Conservation (phyloP, 1,139 yeast species). For the Kodamaea arcana region DNA sequence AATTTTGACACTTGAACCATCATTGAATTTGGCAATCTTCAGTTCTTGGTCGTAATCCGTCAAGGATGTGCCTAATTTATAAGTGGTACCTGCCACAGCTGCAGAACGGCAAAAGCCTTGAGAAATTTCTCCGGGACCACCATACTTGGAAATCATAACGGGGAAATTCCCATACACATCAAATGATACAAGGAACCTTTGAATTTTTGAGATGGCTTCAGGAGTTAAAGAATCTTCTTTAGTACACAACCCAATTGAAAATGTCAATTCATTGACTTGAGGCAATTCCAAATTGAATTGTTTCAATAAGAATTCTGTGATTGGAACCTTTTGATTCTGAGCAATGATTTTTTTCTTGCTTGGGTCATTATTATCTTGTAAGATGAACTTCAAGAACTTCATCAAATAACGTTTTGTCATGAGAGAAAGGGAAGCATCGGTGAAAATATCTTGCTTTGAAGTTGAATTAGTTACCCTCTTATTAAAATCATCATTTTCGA, state of each 20-base stretch:
- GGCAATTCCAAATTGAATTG: conserved; percentile 69
- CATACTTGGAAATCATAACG: conserved; percentile 84
- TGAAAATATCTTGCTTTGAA: conserved; percentile 84
- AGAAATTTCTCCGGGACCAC: conserved; percentile 93
- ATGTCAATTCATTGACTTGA: conserved; percentile 77
- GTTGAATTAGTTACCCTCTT: conserved; percentile 72
- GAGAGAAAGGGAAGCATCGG: conserved; percentile 75
- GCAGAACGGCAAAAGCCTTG: conserved; percentile 98
- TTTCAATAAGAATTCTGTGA: conserved; percentile 53
- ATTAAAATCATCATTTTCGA: conserved; percentile 76
- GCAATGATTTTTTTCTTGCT: conserved; percentile 48
- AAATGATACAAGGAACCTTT: conserved; percentile 78
- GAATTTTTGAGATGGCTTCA: conserved; percentile 73
- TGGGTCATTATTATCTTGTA: conserved; percentile 59
- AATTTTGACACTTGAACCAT: conserved; percentile 70
- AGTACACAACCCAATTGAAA: conserved; percentile 78
- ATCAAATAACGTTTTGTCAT: conserved; percentile 79
- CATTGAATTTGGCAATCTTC: conserved; percentile 68
- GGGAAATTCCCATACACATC: conserved; percentile 96
- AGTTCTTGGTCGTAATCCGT: conserved; percentile 59
- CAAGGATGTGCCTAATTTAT: conserved; percentile 70
- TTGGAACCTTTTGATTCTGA: conserved; percentile 52
- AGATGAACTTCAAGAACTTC: conserved; percentile 88
- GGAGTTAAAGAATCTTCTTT: conserved; percentile 59
- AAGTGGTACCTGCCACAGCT: conserved; percentile 96